Base-by-base conservation (phyloP, 2,329 filamentous ascomycete genomes). In the Monascus ruber region DNA sequence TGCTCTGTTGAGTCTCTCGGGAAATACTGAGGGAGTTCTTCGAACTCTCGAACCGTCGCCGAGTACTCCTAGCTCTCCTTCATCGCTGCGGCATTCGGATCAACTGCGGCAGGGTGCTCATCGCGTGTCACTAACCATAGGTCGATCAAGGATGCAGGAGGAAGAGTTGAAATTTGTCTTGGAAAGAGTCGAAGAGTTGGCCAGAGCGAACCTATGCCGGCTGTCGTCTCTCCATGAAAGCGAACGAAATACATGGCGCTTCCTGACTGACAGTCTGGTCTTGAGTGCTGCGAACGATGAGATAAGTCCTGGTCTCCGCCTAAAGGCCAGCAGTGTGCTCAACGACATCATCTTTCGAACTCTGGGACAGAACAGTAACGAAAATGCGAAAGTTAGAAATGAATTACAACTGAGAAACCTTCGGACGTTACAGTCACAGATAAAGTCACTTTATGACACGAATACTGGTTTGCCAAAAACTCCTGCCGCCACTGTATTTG, bases 351-450 rank as follows among this genome's bases (percentile, higher is more conserved):
- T 64, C 2, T 62, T 63, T 34, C 55, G 64, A 37, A 68, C 67
- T 4, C 62, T 71, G 51, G 64, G 60, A 42, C 45, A 63, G 31
- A 50, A 55, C 34, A 54, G 59, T 33, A 49, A 54, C 26, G 54
- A 63, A 33, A 54, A 62, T 35, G 51, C 71, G 34, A 62, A 70
- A 43, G 66, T 63, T 2, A 70, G 76, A 37, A 71, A 77, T 28
- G 65, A 71, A 7, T 76, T 91, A 11, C 86, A 93, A 55, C 66
- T 76, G n/a, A 77, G 81, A 34, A 71, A 89, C 8, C 68, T 94
- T 2, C 68, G 74, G 40, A 77, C 83, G 10, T 69, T 85, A 35
- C 76, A 73, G 40, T 72, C 69, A 45, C 77, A 81, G 10, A 67
- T 86, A 27, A 49, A 65, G 1, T 70, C 74, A 3, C 59, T 89